These are phyloP conservation scores for Aspergillus jensenii DNA, from an alignment of 2,329 filamentous ascomycete species.

Conservation along the genomic window DNA sequence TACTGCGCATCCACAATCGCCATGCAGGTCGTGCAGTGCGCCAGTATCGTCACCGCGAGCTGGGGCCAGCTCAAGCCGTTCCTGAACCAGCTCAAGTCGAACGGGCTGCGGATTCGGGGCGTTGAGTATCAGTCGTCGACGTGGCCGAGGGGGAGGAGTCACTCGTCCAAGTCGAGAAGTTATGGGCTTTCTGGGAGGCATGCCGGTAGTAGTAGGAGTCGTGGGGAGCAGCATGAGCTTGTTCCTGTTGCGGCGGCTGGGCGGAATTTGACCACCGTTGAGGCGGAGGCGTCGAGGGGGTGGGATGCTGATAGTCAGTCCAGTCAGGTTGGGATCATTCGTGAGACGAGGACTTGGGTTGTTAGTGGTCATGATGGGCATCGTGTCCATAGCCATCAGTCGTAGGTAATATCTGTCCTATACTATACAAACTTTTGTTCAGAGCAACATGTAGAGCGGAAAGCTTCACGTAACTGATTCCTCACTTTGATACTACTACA, in stretches of 20 bases:
- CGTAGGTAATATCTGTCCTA: too few relatives aligned
- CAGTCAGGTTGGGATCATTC: slow-evolving; percentile 18
- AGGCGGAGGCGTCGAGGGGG: slow-evolving; percentile 2
- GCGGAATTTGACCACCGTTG: background rate
- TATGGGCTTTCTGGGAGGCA: background rate
- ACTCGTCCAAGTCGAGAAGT: background rate
- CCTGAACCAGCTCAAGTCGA: slow-evolving; percentile 20
- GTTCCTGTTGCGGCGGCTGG: background rate
- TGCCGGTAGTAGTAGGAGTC: background rate
- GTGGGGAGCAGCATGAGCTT: background rate
- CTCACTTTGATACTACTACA: too few relatives aligned
- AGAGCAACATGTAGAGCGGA: too few relatives aligned
- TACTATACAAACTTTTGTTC: too few relatives aligned
- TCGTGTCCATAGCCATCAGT: background rate
- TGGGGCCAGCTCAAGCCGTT: slow-evolving; percentile 25
- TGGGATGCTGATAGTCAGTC: slow-evolving; percentile 20
- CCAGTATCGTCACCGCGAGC: slow-evolving; percentile 26
- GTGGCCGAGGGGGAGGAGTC: background rate
- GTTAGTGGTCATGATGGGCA: slow-evolving; percentile 1
- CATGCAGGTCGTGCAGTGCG: slow-evolving; percentile 17
- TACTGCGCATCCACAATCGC: background rate
- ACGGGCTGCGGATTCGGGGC: slow-evolving; percentile 15
- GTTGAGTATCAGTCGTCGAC: background rate
- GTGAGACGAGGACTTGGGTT: slow-evolving; percentile 12
- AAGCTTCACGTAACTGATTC: too few relatives aligned